Conservation (phyloP, 192 early-diverging fungal species). For the Entrophospora sp. region DNA sequence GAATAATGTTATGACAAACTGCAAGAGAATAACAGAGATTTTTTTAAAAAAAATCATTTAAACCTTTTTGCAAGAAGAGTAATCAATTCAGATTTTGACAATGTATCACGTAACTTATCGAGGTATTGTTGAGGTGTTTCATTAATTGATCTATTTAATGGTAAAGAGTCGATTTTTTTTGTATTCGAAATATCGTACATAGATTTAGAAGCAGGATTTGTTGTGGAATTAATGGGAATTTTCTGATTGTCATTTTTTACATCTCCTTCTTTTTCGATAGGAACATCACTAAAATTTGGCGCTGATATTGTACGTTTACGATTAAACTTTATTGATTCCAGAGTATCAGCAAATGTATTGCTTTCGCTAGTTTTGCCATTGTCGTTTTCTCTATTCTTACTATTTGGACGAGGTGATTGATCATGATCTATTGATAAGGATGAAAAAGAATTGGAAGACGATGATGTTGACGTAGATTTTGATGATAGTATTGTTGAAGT, state of each 20-base stretch:
- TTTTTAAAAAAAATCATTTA: neutral
- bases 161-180: too few relatives aligned
- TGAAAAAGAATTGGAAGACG: neutral
- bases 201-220: neutral
- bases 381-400: too few relatives aligned
- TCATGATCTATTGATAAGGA: neutral
- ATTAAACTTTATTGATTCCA: neutral
- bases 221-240: neutral
- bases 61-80: conserved; percentile 42
- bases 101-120: conserved; percentile 32
- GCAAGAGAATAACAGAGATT: neutral
- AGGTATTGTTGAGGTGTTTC: conserved; percentile 33
- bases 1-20: neutral
- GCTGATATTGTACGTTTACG: neutral
- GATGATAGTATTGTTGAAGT: neutral
- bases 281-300: neutral
- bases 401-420: neutral
- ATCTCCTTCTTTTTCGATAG: too few relatives aligned
- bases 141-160: conserved; percentile 16
- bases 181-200: neutral
- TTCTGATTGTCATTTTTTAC: too few relatives aligned
- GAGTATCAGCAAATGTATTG: neutral
- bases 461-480: neutral
- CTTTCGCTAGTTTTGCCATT: too few relatives aligned
- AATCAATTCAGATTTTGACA: conserved; percentile 42